Base-by-base conservation (phyloP, 176 grass and related monocot genomes). In the Secale cereale region DNA sequence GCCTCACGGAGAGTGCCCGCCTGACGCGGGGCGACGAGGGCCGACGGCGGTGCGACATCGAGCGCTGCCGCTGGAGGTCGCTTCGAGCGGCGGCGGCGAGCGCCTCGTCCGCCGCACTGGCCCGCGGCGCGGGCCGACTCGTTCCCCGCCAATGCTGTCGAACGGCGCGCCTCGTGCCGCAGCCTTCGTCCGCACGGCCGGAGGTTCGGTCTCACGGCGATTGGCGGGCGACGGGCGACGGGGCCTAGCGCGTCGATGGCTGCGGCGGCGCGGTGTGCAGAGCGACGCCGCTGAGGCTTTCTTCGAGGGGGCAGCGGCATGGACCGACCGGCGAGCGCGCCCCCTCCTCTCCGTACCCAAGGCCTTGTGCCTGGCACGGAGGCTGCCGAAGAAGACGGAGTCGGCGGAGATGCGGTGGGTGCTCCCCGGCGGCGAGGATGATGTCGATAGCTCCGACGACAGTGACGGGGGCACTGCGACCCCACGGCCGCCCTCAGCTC, bases 321-420 rank as follows among this genome's bases (percentile, higher is more conserved):
- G 4, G 45, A 48, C 45, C 4, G 45, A 3, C 45, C 14, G 14
- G 4, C 4, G 40, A 43, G 4, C 45, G 45, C 16, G 37, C 4
- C 14, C 45, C 45, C 45, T 48, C 45, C 45, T 48, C 45, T 16
- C 45, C 45, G 45, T 48, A 48, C 45, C 45, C 45, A 48, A 16
- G 43, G 43, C 43, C 12, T 45, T 45, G 12, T 45, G 12, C 43
- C 43, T 45, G 43, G 4, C 12, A 45, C 72, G 74, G 74, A 85
- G 83, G 72, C 85, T 94, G 84, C 77, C 27, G 86, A 95, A 95
- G 86, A 95, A 95, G 93, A 48, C 84, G 82, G 93, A 86, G 72
- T 94, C 90, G 46, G 84, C 87, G 86, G 97, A 98, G 79, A 88
- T 92, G 82, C 74, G 89, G 23, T 95, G 90, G 93, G 96, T 90